A percentile compares a stretch with the other conserved stretches of the same genome.
Conservation (phyloP, 2,329 filamentous ascomycete species). For the Penicillium sp. region DNA sequence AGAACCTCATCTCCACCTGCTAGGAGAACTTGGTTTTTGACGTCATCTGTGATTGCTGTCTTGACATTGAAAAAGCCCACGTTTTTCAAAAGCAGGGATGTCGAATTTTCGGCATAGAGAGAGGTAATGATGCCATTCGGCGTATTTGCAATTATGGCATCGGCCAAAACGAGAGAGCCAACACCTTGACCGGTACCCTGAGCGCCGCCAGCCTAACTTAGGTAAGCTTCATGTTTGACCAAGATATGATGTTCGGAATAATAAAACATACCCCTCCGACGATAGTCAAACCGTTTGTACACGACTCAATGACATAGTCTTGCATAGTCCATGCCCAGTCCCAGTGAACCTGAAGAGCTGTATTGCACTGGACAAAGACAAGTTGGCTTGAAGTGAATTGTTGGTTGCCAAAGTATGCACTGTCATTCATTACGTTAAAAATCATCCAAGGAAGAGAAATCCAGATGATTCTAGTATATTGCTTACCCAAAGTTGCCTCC, state of each 20-base stretch:
- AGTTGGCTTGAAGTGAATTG: constrained; percentile 59
- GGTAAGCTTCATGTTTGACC: neutral
- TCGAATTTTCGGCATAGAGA: constrained; percentile 21
- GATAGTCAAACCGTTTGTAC: constrained; percentile 51
- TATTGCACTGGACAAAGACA: constrained; percentile 50
- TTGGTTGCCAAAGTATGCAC: constrained; percentile 53
- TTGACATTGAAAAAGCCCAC: constrained; percentile 15
- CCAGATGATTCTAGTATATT: no score
- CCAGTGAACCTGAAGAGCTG: constrained; percentile 56
- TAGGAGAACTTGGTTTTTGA: constrained; percentile 4
- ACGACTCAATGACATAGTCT: constrained; percentile 51
- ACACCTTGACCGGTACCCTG: constrained; percentile 44
- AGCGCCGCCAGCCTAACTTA: constrained; percentile 32
- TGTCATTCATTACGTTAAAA: neutral
- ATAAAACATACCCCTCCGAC: constrained; percentile 18
- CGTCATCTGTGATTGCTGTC: constrained; percentile 10
- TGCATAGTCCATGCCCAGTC: constrained; percentile 58
- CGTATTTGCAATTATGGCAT: constrained; percentile 52
- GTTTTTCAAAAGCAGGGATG: constrained; percentile 20
- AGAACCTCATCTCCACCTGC: constrained; percentile 16
- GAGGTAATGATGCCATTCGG: constrained; percentile 48
- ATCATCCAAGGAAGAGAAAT: no score
- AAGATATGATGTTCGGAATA: neutral
- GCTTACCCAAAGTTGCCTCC: constrained; percentile 56
- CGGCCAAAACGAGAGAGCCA: constrained; percentile 55